Evolutionary conservation across 352 stramenopile species (phyloP), one percentile per base, ranked within the genome.

Genomic region (Phytophthora sojae): DNA sequence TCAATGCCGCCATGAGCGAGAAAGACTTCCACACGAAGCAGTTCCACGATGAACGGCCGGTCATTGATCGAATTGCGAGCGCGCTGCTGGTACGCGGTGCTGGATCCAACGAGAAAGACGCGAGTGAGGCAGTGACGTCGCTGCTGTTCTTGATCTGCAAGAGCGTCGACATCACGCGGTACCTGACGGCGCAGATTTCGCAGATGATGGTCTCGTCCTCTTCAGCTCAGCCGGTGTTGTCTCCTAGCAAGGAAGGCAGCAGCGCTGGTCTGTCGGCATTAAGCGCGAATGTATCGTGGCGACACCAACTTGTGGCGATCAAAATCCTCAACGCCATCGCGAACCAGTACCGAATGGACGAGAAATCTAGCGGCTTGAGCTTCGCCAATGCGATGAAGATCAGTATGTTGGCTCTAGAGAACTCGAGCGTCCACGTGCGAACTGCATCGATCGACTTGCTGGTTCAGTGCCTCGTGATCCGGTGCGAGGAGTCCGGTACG

Each of bases 81-180:
- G 55, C 77, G 5, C 55, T 94, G 3, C 58, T 94, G 23, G 64
- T 64, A 0, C 77, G 88, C 30, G 88, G 82, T 5, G 83, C 86
- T 0, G 81, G 76, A 1, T 90, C 83, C 7, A 94, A 94, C 57
- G 83, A 96, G 58, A 94, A 92, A 75, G 88, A 96, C 29, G 72
- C 88, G 1, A 93, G 86, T 19, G 86, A 96, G 58, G 86, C 86
- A 0, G 84, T 94, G 1, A 79, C 84, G 0, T 92, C 83, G 23
- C 62, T 96, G 21, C 71, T 96, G 0, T 96, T 93, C 45, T 71
- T 96, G 50, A 90, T 94, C 44, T 94, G 85, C 74, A 96, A 96
- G 64, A 96, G 88, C 42, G 61, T 66, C 11, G 83, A 94, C 15
- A 81, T 93, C 45, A 93, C 86, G 14, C 69, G 71, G 11, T 86